Base-by-base conservation (phyloP, 78 protist genomes). In the Acrasis kona region DNA sequence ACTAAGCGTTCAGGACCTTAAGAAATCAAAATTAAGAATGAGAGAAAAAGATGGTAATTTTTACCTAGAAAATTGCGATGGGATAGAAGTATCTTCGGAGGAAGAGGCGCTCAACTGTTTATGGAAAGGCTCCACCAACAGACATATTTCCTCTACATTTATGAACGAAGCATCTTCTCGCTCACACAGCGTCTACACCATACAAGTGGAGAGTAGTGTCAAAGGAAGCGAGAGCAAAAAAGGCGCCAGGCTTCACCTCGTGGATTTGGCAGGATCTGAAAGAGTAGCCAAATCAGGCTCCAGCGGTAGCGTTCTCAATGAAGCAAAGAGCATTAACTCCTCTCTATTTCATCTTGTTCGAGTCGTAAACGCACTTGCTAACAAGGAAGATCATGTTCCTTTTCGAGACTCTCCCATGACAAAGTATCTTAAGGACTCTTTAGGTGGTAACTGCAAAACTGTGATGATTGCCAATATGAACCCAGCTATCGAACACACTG, bases 321-420 rank as follows among this genome's bases (percentile, higher is more conserved):
- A 89, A 65, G 89, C 93, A n/a, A 74, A 65, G 76, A 72, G 65
- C 73, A 90, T 90, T 85, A 90, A 90, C 94, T 61, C 72, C 70
- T 81, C 88, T 0, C 83, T 89, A 39, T 37, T 89, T 5, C 84
- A 79, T 75, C 81, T 89, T 30, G 89, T n/a, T n/a, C n/a, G n/a
- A n/a, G 78, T 74, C 6, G 64, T 74, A 10, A 69, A 74, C 66
- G 64, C 78, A 40, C 4, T 74, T 2, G 78, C 64, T 41, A 74
- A 74, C 34, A 69, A 69, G 4, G 64, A 74, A 39, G 78, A 69
- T 3, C 78, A 74, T 66, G 87, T 95, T 5, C 98, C 98, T 19
- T 95, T 91, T 65, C 87, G 98, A 27, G 96, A 91, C 73, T 91
- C 96, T 27, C 78, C 70, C 32, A 84, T 95, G 31, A 95, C 98